Evolutionary conservation across 2,329 filamentous ascomycete species (phyloP).

Genomic region (Akanthomyces muscarius): DNA sequence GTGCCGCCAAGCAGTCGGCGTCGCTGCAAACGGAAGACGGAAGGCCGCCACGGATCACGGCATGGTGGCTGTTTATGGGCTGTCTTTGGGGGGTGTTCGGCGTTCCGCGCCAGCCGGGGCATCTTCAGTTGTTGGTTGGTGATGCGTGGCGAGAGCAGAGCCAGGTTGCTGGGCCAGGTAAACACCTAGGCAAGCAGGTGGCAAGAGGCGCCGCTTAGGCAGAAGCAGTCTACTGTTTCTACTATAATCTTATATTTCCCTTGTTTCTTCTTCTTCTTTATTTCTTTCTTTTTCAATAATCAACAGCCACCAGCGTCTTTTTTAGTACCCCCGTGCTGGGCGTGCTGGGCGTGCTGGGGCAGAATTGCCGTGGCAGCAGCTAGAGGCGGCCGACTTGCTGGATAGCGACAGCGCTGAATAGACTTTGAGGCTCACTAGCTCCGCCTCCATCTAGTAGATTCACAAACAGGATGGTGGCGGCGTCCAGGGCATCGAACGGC

Average conservation of each 20-base stretch:
- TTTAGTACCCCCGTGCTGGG: too few relatives aligned
- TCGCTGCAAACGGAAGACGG: conserved; percentile 2
- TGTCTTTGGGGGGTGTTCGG: background rate
- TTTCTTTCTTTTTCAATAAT: too few relatives aligned
- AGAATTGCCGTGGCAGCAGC: background rate
- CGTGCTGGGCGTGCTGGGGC: background rate
- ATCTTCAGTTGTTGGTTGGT: background rate
- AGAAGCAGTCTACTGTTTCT: too few relatives aligned
- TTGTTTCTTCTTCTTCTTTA: too few relatives aligned
- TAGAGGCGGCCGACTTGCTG: background rate
- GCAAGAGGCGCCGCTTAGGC: too few relatives aligned
- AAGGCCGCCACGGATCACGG: background rate
- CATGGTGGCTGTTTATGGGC: background rate
- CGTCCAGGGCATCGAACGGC: background rate
- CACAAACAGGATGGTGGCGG: background rate
- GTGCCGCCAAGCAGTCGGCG: background rate
- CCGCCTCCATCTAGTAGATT: background rate
- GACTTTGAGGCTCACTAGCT: background rate
- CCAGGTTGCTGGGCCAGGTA: background rate
- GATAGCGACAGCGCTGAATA: background rate
- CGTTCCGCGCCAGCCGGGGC: background rate
- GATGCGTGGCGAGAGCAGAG: background rate
- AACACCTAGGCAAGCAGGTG: too few relatives aligned
- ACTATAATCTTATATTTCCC: too few relatives aligned
- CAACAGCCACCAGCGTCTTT: too few relatives aligned